Base-by-base conservation (phyloP, 140 eudicot genomes). In the Stevia rebaudiana region DNA sequence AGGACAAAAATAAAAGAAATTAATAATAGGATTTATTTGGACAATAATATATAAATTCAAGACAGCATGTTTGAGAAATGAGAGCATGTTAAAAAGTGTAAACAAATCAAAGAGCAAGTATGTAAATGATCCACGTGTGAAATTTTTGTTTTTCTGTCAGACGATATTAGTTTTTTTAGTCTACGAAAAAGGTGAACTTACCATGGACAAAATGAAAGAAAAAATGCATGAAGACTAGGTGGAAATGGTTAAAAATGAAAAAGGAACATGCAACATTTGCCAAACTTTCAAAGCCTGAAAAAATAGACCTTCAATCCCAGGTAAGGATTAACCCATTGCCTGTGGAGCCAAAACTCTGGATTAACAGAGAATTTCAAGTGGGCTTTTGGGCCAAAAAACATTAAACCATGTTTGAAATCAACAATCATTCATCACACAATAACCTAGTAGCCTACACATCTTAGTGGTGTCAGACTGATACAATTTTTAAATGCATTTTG, bases 1-100 rank as follows among this genome's bases (percentile, higher is more conserved):
- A 71, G 3, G 6, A 61, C 41, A 79, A 63, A 33, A 48, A 46
- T 48, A 67, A 41, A 53, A 61, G 40, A 19, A 11, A 76, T 47
- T 11, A 44, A 46, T 25, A 59, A 5, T 37, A 23, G 24, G 11
- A 30, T 37, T 23, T 28, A 21, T 41, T 54, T 33, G 42, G 39
- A 37, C 11, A 44, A 63, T 16, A 43, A 11, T 43, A 63, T 43
- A n/a, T 9, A 63, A 36, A 28, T 25, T 12, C 24, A 42, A 69
- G 41, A 36, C 10, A 36, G 4, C 51, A 46, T 39, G 21, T 58
- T 33, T 44, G 59, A 35, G 31, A 44, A 58, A 25, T 49, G 24
- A 60, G 36, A 60, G 11, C n/a, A 17, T 10, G 37, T 60, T 43
- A 57, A 58, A 56, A 59, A 69, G 37, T 43, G 56, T 47, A 59